Evolutionary conservation across 2,329 filamentous ascomycete species (phyloP).

Genomic region (Rhinocladiella mackenziei): DNA sequence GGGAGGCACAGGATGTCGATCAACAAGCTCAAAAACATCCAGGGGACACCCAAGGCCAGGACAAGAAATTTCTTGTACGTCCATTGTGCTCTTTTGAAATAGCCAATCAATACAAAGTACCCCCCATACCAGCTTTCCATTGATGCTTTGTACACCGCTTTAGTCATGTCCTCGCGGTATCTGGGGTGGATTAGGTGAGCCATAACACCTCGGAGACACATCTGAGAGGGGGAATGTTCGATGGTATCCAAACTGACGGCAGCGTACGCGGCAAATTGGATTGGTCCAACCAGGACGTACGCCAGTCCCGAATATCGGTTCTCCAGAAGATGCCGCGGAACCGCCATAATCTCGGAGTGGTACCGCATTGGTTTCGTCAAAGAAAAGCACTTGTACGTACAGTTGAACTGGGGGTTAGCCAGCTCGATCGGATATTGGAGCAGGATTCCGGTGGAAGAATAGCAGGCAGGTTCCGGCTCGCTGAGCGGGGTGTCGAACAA

Average conservation of each 20-base stretch:
- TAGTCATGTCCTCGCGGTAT: slow-evolving; percentile 20
- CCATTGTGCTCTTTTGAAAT: slow-evolving; percentile 19
- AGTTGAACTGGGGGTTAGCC: slow-evolving; percentile 28
- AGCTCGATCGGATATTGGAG: slow-evolving; percentile 24
- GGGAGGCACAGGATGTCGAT: slow-evolving; percentile 29
- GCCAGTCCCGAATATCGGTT: slow-evolving; percentile 23
- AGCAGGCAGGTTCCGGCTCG: slow-evolving; percentile 27
- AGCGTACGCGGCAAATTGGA: slow-evolving; percentile 30
- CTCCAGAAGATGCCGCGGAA: slow-evolving; percentile 25
- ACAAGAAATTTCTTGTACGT: slow-evolving; percentile 10
- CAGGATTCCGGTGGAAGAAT: slow-evolving; percentile 25
- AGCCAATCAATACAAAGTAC: slow-evolving; percentile 29
- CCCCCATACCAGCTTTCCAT: slow-evolving; percentile 30
- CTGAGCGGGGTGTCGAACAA: slow-evolving; percentile 23
- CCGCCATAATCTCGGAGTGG: slow-evolving; percentile 24
- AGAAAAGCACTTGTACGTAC: slow-evolving; percentile 31
- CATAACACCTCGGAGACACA: slow-evolving; percentile 27
- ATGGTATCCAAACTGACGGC: slow-evolving; percentile 24
- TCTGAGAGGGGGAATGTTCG: slow-evolving; percentile 25
- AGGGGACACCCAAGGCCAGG: slow-evolving; percentile 21
- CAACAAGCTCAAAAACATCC: slow-evolving; percentile 28
- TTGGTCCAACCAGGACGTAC: slow-evolving; percentile 24
- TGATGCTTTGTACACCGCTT: slow-evolving; percentile 29
- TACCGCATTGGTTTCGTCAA: slow-evolving; percentile 27
- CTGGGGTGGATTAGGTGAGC: slow-evolving; percentile 23